Percentiles rank a stretch among this genome's conserved stretches.
Conservation (phyloP, 163 green algal species). For the Picocystis sp. region DNA sequence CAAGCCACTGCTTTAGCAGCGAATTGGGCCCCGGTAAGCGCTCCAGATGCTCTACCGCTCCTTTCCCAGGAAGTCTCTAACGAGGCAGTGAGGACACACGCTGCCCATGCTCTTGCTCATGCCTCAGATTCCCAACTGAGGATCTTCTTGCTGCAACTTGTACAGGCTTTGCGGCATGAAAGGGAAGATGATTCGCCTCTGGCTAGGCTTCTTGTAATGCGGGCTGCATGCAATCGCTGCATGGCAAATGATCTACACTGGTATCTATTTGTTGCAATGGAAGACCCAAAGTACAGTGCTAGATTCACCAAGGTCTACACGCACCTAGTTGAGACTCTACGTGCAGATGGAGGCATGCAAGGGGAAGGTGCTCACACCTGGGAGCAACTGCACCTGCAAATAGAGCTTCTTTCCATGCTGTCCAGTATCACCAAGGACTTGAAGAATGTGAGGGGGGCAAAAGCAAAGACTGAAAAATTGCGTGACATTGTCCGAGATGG, state of each 20-base stretch:
- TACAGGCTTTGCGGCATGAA: slow-evolving; percentile 73
- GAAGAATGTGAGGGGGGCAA: no score
- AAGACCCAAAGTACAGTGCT: slow-evolving; percentile 54
- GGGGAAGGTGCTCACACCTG: slow-evolving; percentile 7
- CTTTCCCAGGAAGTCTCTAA: slow-evolving; percentile 72
- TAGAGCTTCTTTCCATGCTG: slow-evolving; percentile 10
- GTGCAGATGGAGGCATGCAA: no score
- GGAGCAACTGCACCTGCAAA: slow-evolving; percentile 2
- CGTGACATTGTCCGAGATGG: not conserved
- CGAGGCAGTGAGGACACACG: slow-evolving; percentile 29
- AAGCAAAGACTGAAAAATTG: no score
- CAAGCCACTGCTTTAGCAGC: slow-evolving; percentile 67
- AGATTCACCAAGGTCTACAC: slow-evolving; percentile 40
- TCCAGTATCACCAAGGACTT: not conserved
- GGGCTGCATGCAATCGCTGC: slow-evolving; percentile 35
- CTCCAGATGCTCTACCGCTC: slow-evolving; percentile 82
- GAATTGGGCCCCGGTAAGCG: slow-evolving; percentile 61
- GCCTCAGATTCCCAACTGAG: slow-evolving; percentile 28
- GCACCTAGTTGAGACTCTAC: slow-evolving; percentile 16
- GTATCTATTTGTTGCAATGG: slow-evolving; percentile 77
- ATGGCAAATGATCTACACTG: slow-evolving; percentile 74
- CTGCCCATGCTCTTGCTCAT: not conserved
- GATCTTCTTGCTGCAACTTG: slow-evolving; percentile 81
- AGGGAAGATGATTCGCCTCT: slow-evolving; percentile 41
- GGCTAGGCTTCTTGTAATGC: slow-evolving; percentile 16